Evolutionary conservation across 257 asterid species (phyloP).

Genomic region (Solanum sejunctum): DNA sequence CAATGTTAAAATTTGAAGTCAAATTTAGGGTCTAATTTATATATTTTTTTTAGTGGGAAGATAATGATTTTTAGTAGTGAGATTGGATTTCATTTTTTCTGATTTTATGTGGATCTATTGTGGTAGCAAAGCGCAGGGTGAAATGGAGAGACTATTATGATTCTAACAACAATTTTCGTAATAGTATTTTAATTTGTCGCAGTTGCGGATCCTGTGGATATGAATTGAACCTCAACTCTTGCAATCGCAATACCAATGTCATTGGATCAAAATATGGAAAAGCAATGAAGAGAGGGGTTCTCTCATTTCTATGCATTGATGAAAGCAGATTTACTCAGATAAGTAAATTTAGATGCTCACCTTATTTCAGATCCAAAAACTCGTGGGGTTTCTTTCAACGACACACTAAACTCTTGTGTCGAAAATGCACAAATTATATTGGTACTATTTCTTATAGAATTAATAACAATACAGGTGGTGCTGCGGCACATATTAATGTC

Average conservation of each 20-base stretch:
- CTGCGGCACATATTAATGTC: not conserved
- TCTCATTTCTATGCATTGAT: conserved; percentile 35
- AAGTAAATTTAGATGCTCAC: conserved; percentile 24
- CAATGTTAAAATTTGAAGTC: too few species aligned
- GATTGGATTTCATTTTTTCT: too few species aligned
- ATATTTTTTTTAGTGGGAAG: too few species aligned
- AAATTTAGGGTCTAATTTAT: too few species aligned
- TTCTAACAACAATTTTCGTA: not conserved
- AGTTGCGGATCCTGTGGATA: conserved; percentile 58
- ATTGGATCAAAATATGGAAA: conserved; percentile 27
- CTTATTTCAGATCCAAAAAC: conserved; percentile 16
- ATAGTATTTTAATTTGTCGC: not conserved
- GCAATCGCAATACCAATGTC: conserved; percentile 25
- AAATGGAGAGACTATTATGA: not conserved
- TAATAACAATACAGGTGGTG: not conserved
- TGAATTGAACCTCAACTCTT: conserved; percentile 38
- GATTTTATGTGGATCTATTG: not conserved
- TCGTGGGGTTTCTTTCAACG: conserved; percentile 26
- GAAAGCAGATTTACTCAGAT: conserved; percentile 39
- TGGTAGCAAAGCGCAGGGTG: too few species aligned
- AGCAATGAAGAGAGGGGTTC: conserved; percentile 32
- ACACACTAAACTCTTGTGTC: conserved; percentile 28
- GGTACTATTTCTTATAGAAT: conserved; percentile 11
- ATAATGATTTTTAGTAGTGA: too few species aligned
- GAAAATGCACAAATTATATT: conserved; percentile 27